These are phyloP conservation scores for Aristolochia californica DNA, from an alignment of 164 flowering plant genomes.

Conservation along the genomic window DNA sequence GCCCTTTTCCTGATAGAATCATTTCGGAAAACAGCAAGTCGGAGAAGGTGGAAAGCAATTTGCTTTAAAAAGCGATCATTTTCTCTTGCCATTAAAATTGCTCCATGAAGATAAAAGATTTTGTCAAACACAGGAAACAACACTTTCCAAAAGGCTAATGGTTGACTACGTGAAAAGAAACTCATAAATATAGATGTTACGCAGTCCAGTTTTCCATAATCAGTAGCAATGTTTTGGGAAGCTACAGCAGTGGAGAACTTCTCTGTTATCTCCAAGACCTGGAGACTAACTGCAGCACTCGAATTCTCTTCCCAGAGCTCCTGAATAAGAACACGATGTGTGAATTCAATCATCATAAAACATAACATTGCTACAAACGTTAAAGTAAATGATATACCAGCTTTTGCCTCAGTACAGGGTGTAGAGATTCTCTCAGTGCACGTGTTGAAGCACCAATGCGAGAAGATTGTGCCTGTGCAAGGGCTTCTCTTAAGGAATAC, in stretches of 20 bases:
- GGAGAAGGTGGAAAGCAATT: conserved; percentile 92
- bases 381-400: conserved; percentile 35
- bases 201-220: conserved; percentile 94
- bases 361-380: no score
- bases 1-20: conserved; percentile 82
- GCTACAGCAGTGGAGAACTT: conserved; percentile 75
- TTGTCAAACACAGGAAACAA: conserved; percentile 70
- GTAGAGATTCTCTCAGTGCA: conserved; percentile 94
- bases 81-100: conserved; percentile 88
- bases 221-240: conserved; percentile 77
- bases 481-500: conserved; percentile 95
- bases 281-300: conserved; percentile 90
- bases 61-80: conserved; percentile 97
- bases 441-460: conserved; percentile 92
- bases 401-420: conserved; percentile 91
- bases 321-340: conserved; percentile 9
- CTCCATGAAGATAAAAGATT: conserved; percentile 82
- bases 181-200: conserved; percentile 75
- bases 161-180: conserved; percentile 79
- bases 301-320: conserved; percentile 98
- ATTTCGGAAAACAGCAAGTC: conserved; percentile 88
- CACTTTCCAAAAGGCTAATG: conserved; percentile 78
- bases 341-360: no score
- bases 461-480: conserved; percentile 98
- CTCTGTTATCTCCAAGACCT: conserved; percentile 74